Percentiles rank a stretch among this genome's conserved stretches.
These are phyloP conservation scores for Cordyceps cateniannulata DNA, from an alignment of 2,329 filamentous ascomycete genomes.

Conservation along the genomic window DNA sequence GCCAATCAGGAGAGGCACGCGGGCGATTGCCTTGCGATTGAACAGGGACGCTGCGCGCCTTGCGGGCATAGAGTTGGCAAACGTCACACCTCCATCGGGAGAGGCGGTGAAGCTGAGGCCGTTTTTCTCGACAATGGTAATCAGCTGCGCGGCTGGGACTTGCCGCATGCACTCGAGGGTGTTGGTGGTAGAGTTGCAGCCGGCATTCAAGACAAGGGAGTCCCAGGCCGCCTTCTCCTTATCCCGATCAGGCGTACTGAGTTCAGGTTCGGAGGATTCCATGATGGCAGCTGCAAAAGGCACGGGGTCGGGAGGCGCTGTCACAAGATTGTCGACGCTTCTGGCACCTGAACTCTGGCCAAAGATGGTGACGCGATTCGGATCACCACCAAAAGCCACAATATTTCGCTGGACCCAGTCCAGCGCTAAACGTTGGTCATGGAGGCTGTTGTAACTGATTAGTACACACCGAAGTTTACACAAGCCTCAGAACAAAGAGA, in stretches of 20 bases:
- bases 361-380: slow-evolving; percentile 53
- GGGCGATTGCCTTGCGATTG: neutral
- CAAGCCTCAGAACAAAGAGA: neutral
- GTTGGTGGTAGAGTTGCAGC: slow-evolving; percentile 10
- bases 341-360: slow-evolving; percentile 49
- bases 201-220: neutral
- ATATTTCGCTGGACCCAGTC: slow-evolving; percentile 59
- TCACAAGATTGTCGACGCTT: slow-evolving; percentile 36
- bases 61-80: slow-evolving; percentile 14
- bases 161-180: slow-evolving; percentile 21
- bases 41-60: slow-evolving; percentile 10
- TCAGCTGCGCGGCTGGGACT: slow-evolving; percentile 15
- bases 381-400: slow-evolving; percentile 56
- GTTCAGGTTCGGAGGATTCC: slow-evolving; percentile 17
- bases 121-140: slow-evolving; percentile 13
- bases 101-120: slow-evolving; percentile 18
- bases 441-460: slow-evolving; percentile 12
- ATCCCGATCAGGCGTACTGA: neutral
- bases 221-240: neutral
- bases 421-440: slow-evolving; percentile 49
- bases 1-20: slow-evolving; percentile 11
- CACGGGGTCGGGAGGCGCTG: slow-evolving; percentile 20
- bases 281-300: slow-evolving; percentile 25
- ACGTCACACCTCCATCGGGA: slow-evolving; percentile 19
- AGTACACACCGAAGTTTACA: neutral